These are phyloP conservation scores for Cladophialophora exuberans DNA, from an alignment of 2,329 filamentous ascomycete genomes.

Conservation along the genomic window DNA sequence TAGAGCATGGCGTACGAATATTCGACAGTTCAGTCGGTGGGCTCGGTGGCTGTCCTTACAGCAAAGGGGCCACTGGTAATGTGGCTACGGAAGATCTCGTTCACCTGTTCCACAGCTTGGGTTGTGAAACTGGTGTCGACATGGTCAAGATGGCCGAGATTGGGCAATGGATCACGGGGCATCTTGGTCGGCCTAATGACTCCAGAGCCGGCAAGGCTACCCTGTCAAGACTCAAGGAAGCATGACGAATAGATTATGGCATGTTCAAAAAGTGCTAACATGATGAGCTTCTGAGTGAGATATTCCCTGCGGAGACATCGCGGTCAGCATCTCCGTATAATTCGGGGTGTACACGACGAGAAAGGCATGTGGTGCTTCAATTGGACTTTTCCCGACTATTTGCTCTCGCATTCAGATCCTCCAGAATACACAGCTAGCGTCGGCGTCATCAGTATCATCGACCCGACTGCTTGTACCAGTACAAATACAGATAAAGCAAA, in stretches of 20 bases:
- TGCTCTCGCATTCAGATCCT: too few species aligned
- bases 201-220: constrained; percentile 59
- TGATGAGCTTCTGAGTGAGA: not conserved
- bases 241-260: constrained; percentile 11
- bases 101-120: constrained; percentile 63
- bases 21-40: constrained; percentile 68
- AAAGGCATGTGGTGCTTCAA: too few species aligned
- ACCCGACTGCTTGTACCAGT: too few species aligned
- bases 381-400: too few species aligned
- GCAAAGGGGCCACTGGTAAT: constrained; percentile 68
- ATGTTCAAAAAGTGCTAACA: constrained; percentile 8
- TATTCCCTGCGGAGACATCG: too few species aligned
- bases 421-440: too few species aligned
- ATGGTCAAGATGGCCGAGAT: constrained; percentile 59
- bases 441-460: too few species aligned
- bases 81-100: constrained; percentile 67
- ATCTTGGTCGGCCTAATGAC: constrained; percentile 57
- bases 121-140: constrained; percentile 62
- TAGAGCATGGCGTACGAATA: constrained; percentile 65
- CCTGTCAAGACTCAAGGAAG: constrained; percentile 42
- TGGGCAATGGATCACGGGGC: constrained; percentile 59
- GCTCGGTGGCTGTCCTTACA: constrained; percentile 67
- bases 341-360: too few species aligned
- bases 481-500: too few species aligned
- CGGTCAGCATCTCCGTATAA: too few species aligned